Base-by-base conservation (phyloP, 495 filamentous ascomycete species). In the Xylaria castorea region DNA sequence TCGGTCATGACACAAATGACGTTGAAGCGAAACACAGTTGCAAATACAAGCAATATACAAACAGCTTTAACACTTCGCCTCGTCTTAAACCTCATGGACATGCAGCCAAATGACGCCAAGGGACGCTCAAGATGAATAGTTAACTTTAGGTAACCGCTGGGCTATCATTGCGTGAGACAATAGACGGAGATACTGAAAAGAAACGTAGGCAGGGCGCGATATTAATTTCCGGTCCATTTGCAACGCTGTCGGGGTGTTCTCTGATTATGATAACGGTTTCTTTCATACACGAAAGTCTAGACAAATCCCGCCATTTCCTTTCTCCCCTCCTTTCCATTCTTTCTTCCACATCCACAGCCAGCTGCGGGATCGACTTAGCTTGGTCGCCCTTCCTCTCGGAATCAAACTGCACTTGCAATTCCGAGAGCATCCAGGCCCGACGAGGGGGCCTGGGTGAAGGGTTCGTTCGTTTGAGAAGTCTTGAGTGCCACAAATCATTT, bases 191-290 rank as follows among this genome's bases (percentile, higher is more conserved):
- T 38, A 25, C 8, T 12, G 5, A 18, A 42, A 18, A 25, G 2
- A 55, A 57, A 18, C 12, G 53, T 5, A 57, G 22, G 2, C 38
- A 64, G 30, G 61, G 36, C 12, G 61, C 22, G 34, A 14, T 40
- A 40, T 64, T 40, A 64, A 64, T 64, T 12, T 38, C 61, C 38
- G 14, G 30, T 63, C 20, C 22, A 32, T 57, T 57, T 32, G 53
- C 61, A 64, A 64, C n/a, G 38, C 66, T 69, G 34, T 67, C 64
- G 36, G 51, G 38, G 51, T 6, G 40, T 40, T 69, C 65, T 68
- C 50, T 60, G 55, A 69, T 69, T 69, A 69, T 40, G 66, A 69
- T 69, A 69, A 40, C 66, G 57, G 40, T 69, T n/a, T 57, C 53
- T 57, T 57, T 32, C 66, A 69, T 69, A 69, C 66, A 64, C 27